phyloP scores from a whole-genome alignment of 805 yeast species.

The Dipodascus albidus region DNA sequence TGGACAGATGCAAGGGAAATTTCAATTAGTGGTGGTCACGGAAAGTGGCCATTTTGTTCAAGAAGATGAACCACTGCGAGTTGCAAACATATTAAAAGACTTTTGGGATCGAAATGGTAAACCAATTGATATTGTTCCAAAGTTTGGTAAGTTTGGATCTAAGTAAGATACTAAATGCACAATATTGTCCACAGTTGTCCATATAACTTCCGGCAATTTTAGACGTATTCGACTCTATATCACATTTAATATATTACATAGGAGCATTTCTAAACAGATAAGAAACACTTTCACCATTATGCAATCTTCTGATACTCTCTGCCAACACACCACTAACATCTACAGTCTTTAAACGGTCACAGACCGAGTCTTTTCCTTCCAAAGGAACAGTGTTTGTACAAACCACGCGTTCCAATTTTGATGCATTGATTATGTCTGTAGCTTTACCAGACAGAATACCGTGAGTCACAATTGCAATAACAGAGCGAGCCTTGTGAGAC shows the following conservation, averaged over 20 bases:
- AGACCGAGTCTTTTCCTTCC: slow-evolving; percentile 44
- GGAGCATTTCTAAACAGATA: slow-evolving; percentile 71
- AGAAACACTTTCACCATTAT: slow-evolving; percentile 92
- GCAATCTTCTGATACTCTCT: slow-evolving; percentile 88
- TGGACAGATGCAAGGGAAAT: slow-evolving; percentile 96
- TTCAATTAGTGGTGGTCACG: slow-evolving; percentile 73
- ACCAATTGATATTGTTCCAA: slow-evolving; percentile 20
- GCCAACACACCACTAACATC: slow-evolving; percentile 85
- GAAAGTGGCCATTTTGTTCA: slow-evolving; percentile 91
- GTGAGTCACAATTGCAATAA: slow-evolving; percentile 91
- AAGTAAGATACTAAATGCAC: neutral
- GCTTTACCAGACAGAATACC: slow-evolving; percentile 91
- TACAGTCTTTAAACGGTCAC: slow-evolving; percentile 62
- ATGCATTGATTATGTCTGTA: slow-evolving; percentile 54
- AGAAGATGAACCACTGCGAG: slow-evolving; percentile 70
- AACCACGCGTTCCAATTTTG: slow-evolving; percentile 62
- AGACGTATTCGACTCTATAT: neutral
- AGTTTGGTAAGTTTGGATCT: slow-evolving; percentile 23
- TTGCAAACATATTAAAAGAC: slow-evolving; percentile 38
- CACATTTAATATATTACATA: too few species aligned
- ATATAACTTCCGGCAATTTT: too few species aligned
- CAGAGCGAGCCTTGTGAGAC: slow-evolving; percentile 71
- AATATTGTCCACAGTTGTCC: neutral
- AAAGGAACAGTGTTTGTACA: slow-evolving; percentile 94
- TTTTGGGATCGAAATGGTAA: slow-evolving; percentile 26